phyloP scores from a whole-genome alignment of 1,139 yeast species.

The Sugiyamaella castrensis region DNA sequence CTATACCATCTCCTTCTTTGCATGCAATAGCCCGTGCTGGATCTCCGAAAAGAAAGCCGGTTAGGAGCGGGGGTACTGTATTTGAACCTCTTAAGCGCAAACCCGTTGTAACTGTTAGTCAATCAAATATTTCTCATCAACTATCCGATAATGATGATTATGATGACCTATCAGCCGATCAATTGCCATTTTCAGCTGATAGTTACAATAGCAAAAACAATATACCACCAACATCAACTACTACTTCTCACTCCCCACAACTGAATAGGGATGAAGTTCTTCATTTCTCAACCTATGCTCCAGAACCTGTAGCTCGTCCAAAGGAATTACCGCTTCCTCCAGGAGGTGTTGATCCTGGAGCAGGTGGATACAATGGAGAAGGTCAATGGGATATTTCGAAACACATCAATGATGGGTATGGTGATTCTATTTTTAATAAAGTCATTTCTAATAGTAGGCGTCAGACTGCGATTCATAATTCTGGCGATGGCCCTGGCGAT shows the following conservation, averaged over 20 bases:
- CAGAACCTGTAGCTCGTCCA: conserved; percentile 27
- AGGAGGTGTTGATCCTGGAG: conserved; percentile 28
- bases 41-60: conserved; percentile 9
- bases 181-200: conserved; percentile 31
- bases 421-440: conserved; percentile 35
- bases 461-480: no score
- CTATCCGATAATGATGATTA: conserved; percentile 12
- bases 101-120: conserved; percentile 18
- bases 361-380: conserved; percentile 26
- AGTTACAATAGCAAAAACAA: conserved; percentile 19
- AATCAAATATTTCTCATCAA: conserved; percentile 5
- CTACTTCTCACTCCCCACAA: background rate
- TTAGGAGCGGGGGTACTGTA: background rate
- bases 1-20: no score
- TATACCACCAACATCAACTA: conserved; percentile 1
- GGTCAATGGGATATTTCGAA: conserved; percentile 34
- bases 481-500: background rate
- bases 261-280: conserved; percentile 22
- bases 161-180: conserved; percentile 3
- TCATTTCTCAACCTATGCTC: conserved; percentile 28
- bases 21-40: no score
- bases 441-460: conserved; percentile 13
- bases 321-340: conserved; percentile 21
- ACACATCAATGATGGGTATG: conserved; percentile 37
- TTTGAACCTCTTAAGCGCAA: conserved; percentile 16